Percentiles rank a stretch among this genome's conserved stretches.
Conservation (phyloP, 495 filamentous ascomycete genomes). For the Penicillium turbatum region DNA sequence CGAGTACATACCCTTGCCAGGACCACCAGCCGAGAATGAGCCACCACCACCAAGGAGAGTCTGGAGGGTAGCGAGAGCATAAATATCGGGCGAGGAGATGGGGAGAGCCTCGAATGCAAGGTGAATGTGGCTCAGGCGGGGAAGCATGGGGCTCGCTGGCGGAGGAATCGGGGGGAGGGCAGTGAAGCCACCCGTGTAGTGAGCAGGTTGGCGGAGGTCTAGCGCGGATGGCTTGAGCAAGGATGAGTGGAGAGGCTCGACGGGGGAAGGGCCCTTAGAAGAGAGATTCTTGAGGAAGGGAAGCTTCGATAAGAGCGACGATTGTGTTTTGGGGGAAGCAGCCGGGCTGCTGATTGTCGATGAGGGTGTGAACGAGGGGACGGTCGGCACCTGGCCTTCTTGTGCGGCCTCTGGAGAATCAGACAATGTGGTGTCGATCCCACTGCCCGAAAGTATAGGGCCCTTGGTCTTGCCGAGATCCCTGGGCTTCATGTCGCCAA, state of each 20-base stretch:
- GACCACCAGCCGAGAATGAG: slow-evolving; percentile 95
- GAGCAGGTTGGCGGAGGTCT: slow-evolving; percentile 62
- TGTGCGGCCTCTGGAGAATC: slow-evolving; percentile 41
- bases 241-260: slow-evolving; percentile 40
- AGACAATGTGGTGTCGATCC: slow-evolving; percentile 52
- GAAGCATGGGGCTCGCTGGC: slow-evolving; percentile 72
- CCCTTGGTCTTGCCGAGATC: slow-evolving; percentile 31
- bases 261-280: slow-evolving; percentile 58
- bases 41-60: slow-evolving; percentile 94
- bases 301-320: slow-evolving; percentile 71
- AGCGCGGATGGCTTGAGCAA: slow-evolving; percentile 43
- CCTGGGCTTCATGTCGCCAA: slow-evolving; percentile 75
- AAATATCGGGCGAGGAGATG: slow-evolving; percentile 86
- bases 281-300: slow-evolving; percentile 93
- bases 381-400: slow-evolving; percentile 37
- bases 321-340: slow-evolving; percentile 39
- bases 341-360: slow-evolving; percentile 37
- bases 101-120: slow-evolving; percentile 93
- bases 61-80: slow-evolving; percentile 93
- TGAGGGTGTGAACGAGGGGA: slow-evolving; percentile 40
- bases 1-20: slow-evolving; percentile 98
- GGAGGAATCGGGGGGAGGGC: slow-evolving; percentile 75
- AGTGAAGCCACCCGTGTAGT: slow-evolving; percentile 92
- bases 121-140: slow-evolving; percentile 83
- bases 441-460: slow-evolving; percentile 53